Percentiles rank a stretch among this genome's conserved stretches.
Conservation (phyloP, 768 basidiomycete species). For the Russula compacta region DNA sequence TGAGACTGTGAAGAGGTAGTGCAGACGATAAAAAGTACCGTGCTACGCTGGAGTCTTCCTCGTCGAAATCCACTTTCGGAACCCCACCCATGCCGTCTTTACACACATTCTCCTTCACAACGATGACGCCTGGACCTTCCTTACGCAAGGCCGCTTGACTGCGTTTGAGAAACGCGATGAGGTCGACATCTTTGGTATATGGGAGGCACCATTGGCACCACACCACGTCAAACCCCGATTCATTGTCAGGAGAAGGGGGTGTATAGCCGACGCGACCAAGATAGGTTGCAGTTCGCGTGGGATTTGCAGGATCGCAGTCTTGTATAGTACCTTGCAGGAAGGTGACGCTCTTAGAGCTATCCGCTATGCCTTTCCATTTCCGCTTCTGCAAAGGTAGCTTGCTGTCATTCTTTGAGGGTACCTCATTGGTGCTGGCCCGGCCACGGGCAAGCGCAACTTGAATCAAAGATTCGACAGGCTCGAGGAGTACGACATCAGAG, state of each 20-base stretch:
- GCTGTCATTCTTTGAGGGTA: constrained; percentile 21
- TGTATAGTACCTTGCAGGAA: constrained; percentile 78
- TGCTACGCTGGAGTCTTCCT: constrained; percentile 83
- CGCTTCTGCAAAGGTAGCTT: constrained; percentile 8
- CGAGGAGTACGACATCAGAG: constrained; percentile 79
- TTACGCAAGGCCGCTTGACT: constrained; percentile 52
- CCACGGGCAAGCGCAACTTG: constrained; percentile 50
- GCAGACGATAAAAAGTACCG: constrained; percentile 39
- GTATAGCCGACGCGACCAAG: constrained; percentile 61
- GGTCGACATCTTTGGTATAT: constrained; percentile 68
- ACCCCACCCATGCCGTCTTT: constrained; percentile 43
- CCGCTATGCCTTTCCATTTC: constrained; percentile 61
- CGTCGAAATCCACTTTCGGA: constrained; percentile 58
- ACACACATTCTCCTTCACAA: constrained; percentile 92
- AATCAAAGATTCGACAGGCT: constrained; percentile 77
- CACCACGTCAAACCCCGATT: constrained; percentile 73
- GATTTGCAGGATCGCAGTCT: constrained; percentile 60
- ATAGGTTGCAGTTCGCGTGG: constrained; percentile 35
- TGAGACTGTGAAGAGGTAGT: neutral
- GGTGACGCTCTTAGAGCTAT: constrained; percentile 59
- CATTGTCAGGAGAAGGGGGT: constrained; percentile 34
- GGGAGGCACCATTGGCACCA: constrained; percentile 99
- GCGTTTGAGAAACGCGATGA: constrained; percentile 66
- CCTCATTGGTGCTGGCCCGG: constrained; percentile 24
- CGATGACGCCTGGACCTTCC: constrained; percentile 46